Base-by-base conservation (phyloP, 768 basidiomycete genomes). In the Russula earlei region DNA sequence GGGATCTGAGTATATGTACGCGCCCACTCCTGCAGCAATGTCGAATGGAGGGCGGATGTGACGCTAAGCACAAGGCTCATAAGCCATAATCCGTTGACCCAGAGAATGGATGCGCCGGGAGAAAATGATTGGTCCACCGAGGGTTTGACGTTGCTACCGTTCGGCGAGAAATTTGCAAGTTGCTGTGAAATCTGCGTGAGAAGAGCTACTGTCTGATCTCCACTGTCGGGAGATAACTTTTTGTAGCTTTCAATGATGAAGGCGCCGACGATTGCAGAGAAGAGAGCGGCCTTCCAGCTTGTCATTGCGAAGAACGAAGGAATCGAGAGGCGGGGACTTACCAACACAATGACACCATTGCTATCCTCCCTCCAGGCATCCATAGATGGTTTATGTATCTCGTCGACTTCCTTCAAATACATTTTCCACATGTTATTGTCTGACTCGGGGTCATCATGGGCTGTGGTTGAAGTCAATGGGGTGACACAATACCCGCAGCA, bases 21-120 rank as follows among this genome's bases (percentile, higher is more conserved):
- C 2, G 57, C 46, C 57, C 57, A 58, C 15, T 54, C 46, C 33
- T 58, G 57, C 6, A 54, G 43, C 38, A 58, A 48, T 37, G 58
- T 44, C 24, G 58, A 49, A 10, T 27, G 22, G 14, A 59, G 37
- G 3, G 58, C 58, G n/a, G 54, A 59, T 49, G 49, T 10, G 22
- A 59, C 36, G 27, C 54, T 56, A 34, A 59, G 43, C n/a, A 51
- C 15, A 10, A 59, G 55, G 48, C 58, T 59, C 37, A 56, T 36
- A 10, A 46, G 25, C 58, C 58, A 59, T 25, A 59, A 45, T 27
- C 37, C 37, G 37, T 56, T 59, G 43, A 56, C 55, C 29, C 53
- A 55, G 8, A 59, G 19, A 3, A 49, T 42, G n/a, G 42, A 19
- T 29, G 20, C 29, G 12, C 42, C n/a, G 10, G 36, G 34, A 17